Percentiles rank a stretch among this genome's conserved stretches.
phyloP scores from a whole-genome alignment of 306 rosid genomes.

The Trifolium dubium region DNA sequence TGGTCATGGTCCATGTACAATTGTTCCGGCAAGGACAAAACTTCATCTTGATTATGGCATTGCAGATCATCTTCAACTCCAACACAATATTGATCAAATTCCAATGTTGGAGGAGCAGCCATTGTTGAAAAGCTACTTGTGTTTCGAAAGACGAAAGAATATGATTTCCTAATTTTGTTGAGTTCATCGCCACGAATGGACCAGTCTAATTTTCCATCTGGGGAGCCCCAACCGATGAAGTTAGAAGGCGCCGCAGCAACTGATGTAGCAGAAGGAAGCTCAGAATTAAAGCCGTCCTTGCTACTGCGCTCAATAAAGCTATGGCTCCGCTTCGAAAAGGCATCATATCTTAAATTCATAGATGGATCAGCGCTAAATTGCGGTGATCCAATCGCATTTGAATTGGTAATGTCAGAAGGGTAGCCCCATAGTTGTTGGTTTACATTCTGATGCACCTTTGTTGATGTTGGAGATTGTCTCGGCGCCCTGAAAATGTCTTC shows the following conservation, averaged over 20 bases:
- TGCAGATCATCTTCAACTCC: constrained; percentile 50
- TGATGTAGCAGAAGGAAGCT: no score
- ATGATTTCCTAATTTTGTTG: constrained; percentile 67
- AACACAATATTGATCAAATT: constrained; percentile 38
- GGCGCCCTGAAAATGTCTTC: not conserved
- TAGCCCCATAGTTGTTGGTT: not conserved
- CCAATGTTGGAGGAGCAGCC: constrained; percentile 44
- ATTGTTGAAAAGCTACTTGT: constrained; percentile 25
- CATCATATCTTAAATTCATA: constrained; percentile 58
- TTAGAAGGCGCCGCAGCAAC: no score
- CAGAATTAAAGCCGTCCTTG: no score
- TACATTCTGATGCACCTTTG: not conserved
- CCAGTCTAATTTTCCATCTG: constrained; percentile 80
- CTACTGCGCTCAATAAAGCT: no score
- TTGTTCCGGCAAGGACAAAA: constrained; percentile 67
- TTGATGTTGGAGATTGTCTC: not conserved
- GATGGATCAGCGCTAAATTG: constrained; percentile 48
- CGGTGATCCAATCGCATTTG: constrained; percentile 47
- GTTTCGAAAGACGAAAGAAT: constrained; percentile 69
- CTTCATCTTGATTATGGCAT: constrained; percentile 45
- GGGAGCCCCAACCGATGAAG: constrained; percentile 68
- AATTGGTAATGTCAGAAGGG: not conserved
- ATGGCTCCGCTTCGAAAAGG: constrained; percentile 52
- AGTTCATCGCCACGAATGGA: constrained; percentile 64
- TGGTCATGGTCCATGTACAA: constrained; percentile 62